Percentiles rank a stretch among this genome's conserved stretches.
phyloP scores from a whole-genome alignment of 805 yeast genomes.

The Candida dendrica region DNA sequence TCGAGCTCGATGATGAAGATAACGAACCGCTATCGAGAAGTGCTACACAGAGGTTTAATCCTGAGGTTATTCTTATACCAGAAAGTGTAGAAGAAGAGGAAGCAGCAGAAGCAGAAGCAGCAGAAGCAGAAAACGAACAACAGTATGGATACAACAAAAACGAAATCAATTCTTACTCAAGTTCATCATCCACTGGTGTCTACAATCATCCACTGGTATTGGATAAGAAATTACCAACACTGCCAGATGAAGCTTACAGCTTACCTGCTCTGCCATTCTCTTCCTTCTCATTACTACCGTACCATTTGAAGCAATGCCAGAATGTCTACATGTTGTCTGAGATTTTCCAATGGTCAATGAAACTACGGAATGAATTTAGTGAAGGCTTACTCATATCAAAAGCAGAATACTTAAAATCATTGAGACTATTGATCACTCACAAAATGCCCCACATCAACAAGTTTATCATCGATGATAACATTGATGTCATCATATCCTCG shows the following conservation, averaged over 20 bases:
- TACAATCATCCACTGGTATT: neutral
- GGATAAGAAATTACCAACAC: conserved; percentile 28
- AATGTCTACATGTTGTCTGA: conserved; percentile 40
- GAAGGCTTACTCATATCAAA: conserved; percentile 42
- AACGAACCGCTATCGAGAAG: neutral
- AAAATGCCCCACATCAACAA: conserved; percentile 42
- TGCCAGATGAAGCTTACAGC: conserved; percentile 28
- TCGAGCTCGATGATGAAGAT: neutral
- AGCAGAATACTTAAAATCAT: conserved; percentile 45
- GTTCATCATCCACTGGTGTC: neutral
- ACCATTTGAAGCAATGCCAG: conserved; percentile 42
- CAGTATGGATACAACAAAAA: no score
- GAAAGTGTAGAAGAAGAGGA: neutral
- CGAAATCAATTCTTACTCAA: neutral
- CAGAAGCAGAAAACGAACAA: no score
- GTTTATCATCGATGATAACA: conserved; percentile 43
- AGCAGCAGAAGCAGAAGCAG: neutral
- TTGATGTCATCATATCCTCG: conserved; percentile 38
- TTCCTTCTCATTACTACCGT: conserved; percentile 37
- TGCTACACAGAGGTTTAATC: neutral
- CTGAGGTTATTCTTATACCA: neutral
- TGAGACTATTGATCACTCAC: conserved; percentile 42
- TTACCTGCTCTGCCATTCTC: conserved; percentile 53
- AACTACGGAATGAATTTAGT: conserved; percentile 44
- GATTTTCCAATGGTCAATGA: conserved; percentile 47